These are phyloP conservation scores for Dovyalis caffra DNA, from an alignment of 345 rosid species.

Conservation along the genomic window DNA sequence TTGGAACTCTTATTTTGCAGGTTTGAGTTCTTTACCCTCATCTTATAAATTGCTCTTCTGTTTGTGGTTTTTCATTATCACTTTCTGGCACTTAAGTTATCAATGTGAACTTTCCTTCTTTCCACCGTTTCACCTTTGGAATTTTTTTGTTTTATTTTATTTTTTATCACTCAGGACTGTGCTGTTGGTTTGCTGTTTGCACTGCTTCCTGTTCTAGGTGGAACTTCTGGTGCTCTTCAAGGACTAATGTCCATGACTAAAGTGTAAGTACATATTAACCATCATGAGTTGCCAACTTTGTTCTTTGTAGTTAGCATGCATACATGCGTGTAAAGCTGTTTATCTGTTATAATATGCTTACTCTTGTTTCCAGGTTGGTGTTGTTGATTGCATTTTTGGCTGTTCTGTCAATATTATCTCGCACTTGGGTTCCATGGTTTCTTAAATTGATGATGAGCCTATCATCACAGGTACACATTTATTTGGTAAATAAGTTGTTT, in stretches of 20 bases:
- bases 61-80: not conserved
- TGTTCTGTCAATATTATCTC: conserved; percentile 60
- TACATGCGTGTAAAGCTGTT: not conserved
- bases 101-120: conserved; percentile 6
- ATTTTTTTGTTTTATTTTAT: too few relatives aligned
- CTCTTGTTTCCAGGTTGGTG: conserved; percentile 52
- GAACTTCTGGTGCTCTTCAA: conserved; percentile 80
- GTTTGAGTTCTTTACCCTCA: conserved; percentile 26
- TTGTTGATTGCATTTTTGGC: conserved; percentile 68
- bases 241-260: conserved; percentile 83
- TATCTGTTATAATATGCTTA: not conserved
- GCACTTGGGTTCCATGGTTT: conserved; percentile 83
- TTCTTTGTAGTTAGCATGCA: not conserved
- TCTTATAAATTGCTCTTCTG: not conserved
- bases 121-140: conserved; percentile 10
- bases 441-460: conserved; percentile 85
- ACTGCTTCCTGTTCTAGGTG: conserved; percentile 92
- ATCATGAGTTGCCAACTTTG: not conserved
- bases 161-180: conserved; percentile 66
- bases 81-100: not conserved
- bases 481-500: not conserved
- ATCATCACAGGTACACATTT: conserved; percentile 62
- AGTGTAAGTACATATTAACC: conserved; percentile 48
- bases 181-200: conserved; percentile 94
- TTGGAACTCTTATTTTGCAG: conserved; percentile 93